phyloP scores from a whole-genome alignment of 345 rosid species.

The Eucalyptus paniculata region DNA sequence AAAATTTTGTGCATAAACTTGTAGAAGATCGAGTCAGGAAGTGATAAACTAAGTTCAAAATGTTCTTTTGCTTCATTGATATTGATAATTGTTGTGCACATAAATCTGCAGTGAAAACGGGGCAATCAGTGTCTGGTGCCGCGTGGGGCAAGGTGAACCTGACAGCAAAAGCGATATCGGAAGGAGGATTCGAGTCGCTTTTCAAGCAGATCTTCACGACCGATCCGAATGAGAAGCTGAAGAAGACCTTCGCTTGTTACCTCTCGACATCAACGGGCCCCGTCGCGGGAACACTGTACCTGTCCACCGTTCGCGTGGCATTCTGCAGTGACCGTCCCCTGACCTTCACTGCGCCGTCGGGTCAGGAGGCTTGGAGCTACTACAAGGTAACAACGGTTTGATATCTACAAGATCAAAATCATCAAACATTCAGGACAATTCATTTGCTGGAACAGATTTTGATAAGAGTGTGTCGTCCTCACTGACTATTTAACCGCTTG shows the following conservation, averaged over 20 bases:
- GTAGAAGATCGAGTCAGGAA: neutral
- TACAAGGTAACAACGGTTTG: conserved; percentile 37
- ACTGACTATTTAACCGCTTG: neutral
- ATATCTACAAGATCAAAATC: neutral
- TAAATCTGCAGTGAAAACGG: conserved; percentile 46
- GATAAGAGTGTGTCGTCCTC: neutral
- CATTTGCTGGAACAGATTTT: neutral
- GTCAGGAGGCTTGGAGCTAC: conserved; percentile 83
- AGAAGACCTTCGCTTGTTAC: conserved; percentile 70
- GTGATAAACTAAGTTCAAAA: neutral
- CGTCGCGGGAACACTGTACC: conserved; percentile 77
- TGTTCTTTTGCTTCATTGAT: neutral
- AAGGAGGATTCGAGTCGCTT: conserved; percentile 83
- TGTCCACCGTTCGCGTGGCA: conserved; percentile 49
- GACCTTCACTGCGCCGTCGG: conserved; percentile 60
- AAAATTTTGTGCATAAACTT: neutral
- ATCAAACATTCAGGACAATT: neutral
- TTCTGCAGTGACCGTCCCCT: conserved; percentile 87
- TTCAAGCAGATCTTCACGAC: conserved; percentile 57
- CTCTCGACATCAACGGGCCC: conserved; percentile 83
- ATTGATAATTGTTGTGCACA: neutral
- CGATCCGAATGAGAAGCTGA: conserved; percentile 57
- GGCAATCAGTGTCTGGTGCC: conserved; percentile 53
- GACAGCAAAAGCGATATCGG: conserved; percentile 63
- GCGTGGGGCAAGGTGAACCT: conserved; percentile 88